Base-by-base conservation (phyloP, 2,329 filamentous ascomycete species). In the Elsinoe fawcettii region DNA sequence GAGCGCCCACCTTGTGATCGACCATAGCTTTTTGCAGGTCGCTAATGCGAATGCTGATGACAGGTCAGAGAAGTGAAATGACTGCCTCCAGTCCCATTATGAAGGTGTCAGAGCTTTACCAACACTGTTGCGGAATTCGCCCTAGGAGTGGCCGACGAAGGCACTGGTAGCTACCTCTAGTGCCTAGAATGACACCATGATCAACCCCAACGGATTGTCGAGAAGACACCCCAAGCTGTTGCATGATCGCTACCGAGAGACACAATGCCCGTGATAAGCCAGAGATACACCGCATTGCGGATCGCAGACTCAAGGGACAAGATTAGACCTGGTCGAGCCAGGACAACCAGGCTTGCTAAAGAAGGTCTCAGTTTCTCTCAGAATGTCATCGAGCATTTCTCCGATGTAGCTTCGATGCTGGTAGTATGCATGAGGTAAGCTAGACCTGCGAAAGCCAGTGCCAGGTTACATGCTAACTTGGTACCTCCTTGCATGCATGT, bases 171-270 rank as follows among this genome's bases (percentile, higher is more conserved):
- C 85, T 1, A 81, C 80, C 67, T 90, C 84, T 0, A 88, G 72
- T 0, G 84, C 77, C 60, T 82, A 79, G 0, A 89, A 82, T 0
- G 85, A 85, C 0, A 88, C 84, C 85, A 89, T 90, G 27, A 89
- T 73, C 0, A 89, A 0, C 85, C 86, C 85, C 85, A 88, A 12
- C 85, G 77, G 41, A 89, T 88, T 0, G 84, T 88, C 57, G 80
- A 86, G 71, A 90, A 90, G 8, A 88, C 74, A 1, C 84, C 82
- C 85, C 85, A 90, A 0, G 85, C 84, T 0, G 85, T 88, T 0
- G 84, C 82, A 66, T 89, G 89, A 5, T 81, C 77, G 0, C 73
- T 69, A 0, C 85, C 84, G 59, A 89, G 73, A 0, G 77, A 71
- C 0, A 89, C 77, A 16, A 90, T 85, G 3, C 77, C 81, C 55